phyloP scores from a whole-genome alignment of 768 basidiomycete genomes.

The Agaricus sinodeliciosus region DNA sequence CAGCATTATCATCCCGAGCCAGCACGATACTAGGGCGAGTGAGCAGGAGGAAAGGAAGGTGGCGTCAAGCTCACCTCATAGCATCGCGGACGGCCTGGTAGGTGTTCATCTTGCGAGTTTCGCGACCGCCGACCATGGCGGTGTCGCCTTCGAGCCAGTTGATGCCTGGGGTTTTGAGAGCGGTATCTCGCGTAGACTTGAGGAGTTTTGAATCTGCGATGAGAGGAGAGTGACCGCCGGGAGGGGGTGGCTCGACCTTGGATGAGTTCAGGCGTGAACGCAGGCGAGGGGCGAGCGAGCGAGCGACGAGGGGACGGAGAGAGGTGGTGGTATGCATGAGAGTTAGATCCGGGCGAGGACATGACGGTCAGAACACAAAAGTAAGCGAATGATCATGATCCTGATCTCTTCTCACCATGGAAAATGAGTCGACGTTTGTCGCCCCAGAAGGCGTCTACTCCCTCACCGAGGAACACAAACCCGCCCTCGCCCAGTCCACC shows the following conservation, averaged over 20 bases:
- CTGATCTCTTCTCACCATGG: slow-evolving; percentile 39
- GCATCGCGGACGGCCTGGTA: slow-evolving; percentile 93
- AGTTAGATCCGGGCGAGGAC: slow-evolving; percentile 36
- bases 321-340: slow-evolving; percentile 30
- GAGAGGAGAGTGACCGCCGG: slow-evolving; percentile 73
- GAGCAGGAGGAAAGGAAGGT: not conserved
- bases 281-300: not conserved
- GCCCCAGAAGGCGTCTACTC: slow-evolving; percentile 90
- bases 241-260: slow-evolving; percentile 56
- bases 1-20: slow-evolving; percentile 76
- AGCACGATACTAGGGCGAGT: slow-evolving; percentile 54
- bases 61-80: slow-evolving; percentile 32
- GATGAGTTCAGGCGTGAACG: slow-evolving; percentile 48
- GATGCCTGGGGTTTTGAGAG: slow-evolving; percentile 68
- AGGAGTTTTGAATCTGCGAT: slow-evolving; percentile 65
- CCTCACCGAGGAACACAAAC: slow-evolving; percentile 81
- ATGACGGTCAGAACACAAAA: not conserved
- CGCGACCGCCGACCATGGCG: slow-evolving; percentile 52
- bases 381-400: not conserved
- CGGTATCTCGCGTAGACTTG: slow-evolving; percentile 56
- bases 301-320: slow-evolving; percentile 10
- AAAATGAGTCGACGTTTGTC: slow-evolving; percentile 79
- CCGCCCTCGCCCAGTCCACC: slow-evolving; percentile 38
- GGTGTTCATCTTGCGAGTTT: slow-evolving; percentile 92
- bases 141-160: slow-evolving; percentile 62